Conservation (phyloP, 805 yeast genomes). For the Debaryomyces tyrocola region DNA sequence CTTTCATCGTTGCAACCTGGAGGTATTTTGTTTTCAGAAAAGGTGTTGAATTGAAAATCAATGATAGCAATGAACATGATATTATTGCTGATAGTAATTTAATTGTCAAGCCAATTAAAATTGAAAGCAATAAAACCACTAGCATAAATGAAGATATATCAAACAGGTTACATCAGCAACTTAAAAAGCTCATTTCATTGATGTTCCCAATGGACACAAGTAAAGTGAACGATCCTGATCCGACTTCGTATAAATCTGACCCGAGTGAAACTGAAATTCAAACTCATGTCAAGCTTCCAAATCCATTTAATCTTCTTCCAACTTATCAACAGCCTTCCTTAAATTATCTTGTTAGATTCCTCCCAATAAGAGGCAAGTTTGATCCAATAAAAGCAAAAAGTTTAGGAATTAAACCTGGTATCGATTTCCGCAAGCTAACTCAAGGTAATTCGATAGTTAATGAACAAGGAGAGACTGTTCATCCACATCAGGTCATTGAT, state of each 20-base stretch:
- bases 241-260: conserved; percentile 37
- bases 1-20: conserved; percentile 75
- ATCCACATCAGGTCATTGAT: conserved; percentile 73
- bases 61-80: conserved; percentile 27
- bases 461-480: conserved; percentile 56
- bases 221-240: conserved; percentile 35
- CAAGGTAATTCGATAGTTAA: conserved; percentile 58
- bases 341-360: conserved; percentile 65
- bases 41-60: conserved; percentile 53
- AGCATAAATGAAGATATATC: conserved; percentile 1
- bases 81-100: conserved; percentile 38
- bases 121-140: conserved; percentile 7
- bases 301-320: conserved; percentile 18
- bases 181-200: conserved; percentile 41
- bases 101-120: conserved; percentile 38
- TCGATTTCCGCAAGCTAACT: conserved; percentile 56
- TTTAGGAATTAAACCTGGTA: conserved; percentile 70
- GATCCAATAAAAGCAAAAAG: conserved; percentile 60
- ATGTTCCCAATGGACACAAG: conserved; percentile 60
- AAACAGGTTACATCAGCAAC: conserved; percentile 10
- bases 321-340: conserved; percentile 48
- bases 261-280: conserved; percentile 39
- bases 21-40: conserved; percentile 81
- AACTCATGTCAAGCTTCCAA: conserved; percentile 36
- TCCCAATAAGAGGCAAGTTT: conserved; percentile 77